Evolutionary conservation across 192 early-diverging fungal species (phyloP).

Genomic region (Backusella mclennaniae): DNA sequence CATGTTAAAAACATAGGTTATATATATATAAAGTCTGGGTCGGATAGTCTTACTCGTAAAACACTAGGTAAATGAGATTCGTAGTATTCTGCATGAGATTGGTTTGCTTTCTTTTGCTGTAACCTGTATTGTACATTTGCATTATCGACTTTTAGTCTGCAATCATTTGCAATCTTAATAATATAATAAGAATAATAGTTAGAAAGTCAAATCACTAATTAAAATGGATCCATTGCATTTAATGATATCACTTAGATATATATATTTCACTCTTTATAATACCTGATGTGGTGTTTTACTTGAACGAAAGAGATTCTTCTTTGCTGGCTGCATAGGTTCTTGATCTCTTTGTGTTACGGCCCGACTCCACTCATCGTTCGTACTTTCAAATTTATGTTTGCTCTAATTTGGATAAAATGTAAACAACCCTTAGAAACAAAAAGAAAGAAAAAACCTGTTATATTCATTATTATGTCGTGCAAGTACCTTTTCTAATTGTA

Average conservation of each 20-base stretch:
- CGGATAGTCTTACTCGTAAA: constrained; percentile 56
- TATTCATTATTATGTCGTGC: neutral
- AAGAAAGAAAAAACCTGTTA: neutral
- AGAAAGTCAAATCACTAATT: neutral
- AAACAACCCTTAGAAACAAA: neutral
- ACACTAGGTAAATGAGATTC: constrained; percentile 81
- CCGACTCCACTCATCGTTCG: constrained; percentile 86
- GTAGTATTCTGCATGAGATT: constrained; percentile 75
- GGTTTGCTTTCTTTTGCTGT: constrained; percentile 74
- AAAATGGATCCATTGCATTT: neutral
- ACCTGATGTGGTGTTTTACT: constrained; percentile 65
- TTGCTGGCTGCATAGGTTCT: constrained; percentile 32
- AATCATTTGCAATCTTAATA: constrained; percentile 84
- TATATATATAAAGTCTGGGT: neutral
- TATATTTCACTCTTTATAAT: constrained; percentile 3
- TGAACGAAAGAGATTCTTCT: constrained; percentile 52
- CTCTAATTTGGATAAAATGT: constrained; percentile 34
- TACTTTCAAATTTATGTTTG: constrained; percentile 67
- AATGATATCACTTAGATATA: neutral
- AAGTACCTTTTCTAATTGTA: constrained; percentile 74
- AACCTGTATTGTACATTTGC: constrained; percentile 85
- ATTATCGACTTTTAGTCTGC: constrained; percentile 72
- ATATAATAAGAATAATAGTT: constrained; percentile 41
- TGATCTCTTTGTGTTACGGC: constrained; percentile 56
- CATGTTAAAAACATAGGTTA: constrained; percentile 9